phyloP scores from a whole-genome alignment of 2,329 filamentous ascomycete species.

The Aspergillus sclerotialis region DNA sequence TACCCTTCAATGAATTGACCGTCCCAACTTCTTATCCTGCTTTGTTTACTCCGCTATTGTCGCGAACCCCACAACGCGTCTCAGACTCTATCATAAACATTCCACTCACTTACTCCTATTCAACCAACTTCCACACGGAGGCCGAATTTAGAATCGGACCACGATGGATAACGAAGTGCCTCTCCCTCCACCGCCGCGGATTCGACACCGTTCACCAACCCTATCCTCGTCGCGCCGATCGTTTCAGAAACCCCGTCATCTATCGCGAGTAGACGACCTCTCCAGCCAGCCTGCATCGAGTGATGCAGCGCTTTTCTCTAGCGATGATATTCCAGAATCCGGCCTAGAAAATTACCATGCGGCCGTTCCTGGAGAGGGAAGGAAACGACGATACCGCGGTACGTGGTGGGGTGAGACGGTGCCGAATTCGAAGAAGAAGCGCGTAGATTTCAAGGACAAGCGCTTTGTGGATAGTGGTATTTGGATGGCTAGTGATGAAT shows the following conservation, averaged over 20 bases:
- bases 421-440: conserved; percentile 29
- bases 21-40: too few species aligned
- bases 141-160: background rate
- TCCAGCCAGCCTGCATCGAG: conserved; percentile 33
- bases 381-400: conserved; percentile 38
- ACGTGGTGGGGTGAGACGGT: conserved; percentile 40
- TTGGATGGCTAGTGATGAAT: conserved; percentile 43
- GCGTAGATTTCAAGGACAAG: conserved; percentile 38
- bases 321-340: conserved; percentile 40
- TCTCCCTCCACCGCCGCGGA: conserved; percentile 30
- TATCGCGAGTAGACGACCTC: conserved; percentile 27
- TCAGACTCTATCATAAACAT: too few species aligned
- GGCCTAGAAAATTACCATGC: conserved; percentile 39
- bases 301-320: conserved; percentile 42
- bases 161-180: conserved; percentile 34
- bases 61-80: too few species aligned
- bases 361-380: conserved; percentile 12
- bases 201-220: conserved; percentile 27
- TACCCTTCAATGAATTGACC: too few species aligned
- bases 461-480: conserved; percentile 41
- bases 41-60: too few species aligned
- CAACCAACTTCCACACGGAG: too few species aligned
- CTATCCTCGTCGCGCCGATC: conserved; percentile 6
- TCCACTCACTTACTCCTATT: too few species aligned
- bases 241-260: conserved; percentile 17